These are phyloP conservation scores for Chlamydomonas applanata DNA, from an alignment of 139 green algal genomes.

Conservation along the genomic window DNA sequence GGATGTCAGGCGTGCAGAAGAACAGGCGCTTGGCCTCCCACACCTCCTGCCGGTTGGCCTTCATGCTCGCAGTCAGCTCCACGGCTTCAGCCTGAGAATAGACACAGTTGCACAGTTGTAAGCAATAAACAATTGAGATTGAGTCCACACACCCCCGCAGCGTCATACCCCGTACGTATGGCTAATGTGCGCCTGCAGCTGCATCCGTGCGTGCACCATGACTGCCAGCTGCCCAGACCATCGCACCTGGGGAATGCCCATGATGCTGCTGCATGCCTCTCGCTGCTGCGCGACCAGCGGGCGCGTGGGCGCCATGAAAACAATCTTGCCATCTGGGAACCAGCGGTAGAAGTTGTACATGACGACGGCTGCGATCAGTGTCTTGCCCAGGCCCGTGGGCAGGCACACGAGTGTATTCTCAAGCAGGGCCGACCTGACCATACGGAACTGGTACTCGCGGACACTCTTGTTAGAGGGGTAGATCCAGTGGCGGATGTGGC, in stretches of 20 bases:
- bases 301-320: slow-evolving; percentile 91
- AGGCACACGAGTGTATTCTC: slow-evolving; percentile 93
- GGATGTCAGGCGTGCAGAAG: slow-evolving; percentile 88
- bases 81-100: slow-evolving; percentile 19
- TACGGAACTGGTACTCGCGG: slow-evolving; percentile 75
- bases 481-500: slow-evolving; percentile 59
- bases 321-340: slow-evolving; percentile 78
- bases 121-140: too few species aligned
- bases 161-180: too few species aligned
- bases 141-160: too few species aligned
- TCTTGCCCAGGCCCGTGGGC: slow-evolving; percentile 96
- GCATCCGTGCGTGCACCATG: too few species aligned
- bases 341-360: slow-evolving; percentile 88
- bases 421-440: slow-evolving; percentile 69
- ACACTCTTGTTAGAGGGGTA: slow-evolving; percentile 63
- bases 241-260: slow-evolving; percentile 66
- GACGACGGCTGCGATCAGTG: slow-evolving; percentile 91
- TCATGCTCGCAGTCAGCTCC: slow-evolving; percentile 8
- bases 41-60: slow-evolving; percentile 15
- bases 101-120: too few species aligned
- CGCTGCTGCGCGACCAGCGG: slow-evolving; percentile 94
- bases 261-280: slow-evolving; percentile 71
- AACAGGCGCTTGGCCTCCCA: slow-evolving; percentile 70
- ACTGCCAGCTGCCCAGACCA: too few species aligned
- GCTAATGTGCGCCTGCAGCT: too few species aligned